phyloP scores from a whole-genome alignment of 768 basidiomycete genomes.

The Boletus coccyginus region DNA sequence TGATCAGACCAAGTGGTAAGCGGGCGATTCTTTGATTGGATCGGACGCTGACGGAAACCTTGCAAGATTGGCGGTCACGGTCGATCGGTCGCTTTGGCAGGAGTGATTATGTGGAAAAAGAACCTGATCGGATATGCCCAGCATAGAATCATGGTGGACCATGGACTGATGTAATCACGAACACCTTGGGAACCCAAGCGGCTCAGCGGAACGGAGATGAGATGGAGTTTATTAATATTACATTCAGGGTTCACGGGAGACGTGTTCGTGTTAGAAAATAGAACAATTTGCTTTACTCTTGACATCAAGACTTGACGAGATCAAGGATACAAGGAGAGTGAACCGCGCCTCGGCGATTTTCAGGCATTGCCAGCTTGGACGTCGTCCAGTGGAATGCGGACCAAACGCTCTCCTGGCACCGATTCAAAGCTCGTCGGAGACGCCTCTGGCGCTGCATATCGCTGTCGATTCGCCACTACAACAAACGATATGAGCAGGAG shows the following conservation, averaged over 20 bases:
- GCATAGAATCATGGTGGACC: background rate
- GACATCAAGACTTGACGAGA: background rate
- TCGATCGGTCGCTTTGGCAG: background rate
- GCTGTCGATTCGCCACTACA: slow-evolving; percentile 50
- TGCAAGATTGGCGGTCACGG: background rate
- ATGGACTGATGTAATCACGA: background rate
- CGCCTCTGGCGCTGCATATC: slow-evolving; percentile 27
- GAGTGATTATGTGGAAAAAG: background rate
- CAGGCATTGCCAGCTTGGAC: slow-evolving; percentile 36
- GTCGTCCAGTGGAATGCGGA: slow-evolving; percentile 73
- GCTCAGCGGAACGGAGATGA: background rate
- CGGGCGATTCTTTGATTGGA: background rate
- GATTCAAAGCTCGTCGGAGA: slow-evolving; percentile 11
- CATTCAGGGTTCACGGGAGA: too few species aligned
- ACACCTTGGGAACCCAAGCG: background rate
- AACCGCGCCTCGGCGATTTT: background rate
- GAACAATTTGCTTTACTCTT: too few species aligned
- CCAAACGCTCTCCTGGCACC: slow-evolving; percentile 56
- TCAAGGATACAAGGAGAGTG: background rate
- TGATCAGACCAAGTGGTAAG: slow-evolving; percentile 2
- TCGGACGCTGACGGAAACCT: background rate
- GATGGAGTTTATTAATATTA: background rate
- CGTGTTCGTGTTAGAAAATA: too few species aligned
- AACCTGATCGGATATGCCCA: background rate
- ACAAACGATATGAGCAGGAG: background rate